These are phyloP conservation scores for Avena atlantica DNA, from an alignment of 176 grass and related monocot species.

Conservation along the genomic window DNA sequence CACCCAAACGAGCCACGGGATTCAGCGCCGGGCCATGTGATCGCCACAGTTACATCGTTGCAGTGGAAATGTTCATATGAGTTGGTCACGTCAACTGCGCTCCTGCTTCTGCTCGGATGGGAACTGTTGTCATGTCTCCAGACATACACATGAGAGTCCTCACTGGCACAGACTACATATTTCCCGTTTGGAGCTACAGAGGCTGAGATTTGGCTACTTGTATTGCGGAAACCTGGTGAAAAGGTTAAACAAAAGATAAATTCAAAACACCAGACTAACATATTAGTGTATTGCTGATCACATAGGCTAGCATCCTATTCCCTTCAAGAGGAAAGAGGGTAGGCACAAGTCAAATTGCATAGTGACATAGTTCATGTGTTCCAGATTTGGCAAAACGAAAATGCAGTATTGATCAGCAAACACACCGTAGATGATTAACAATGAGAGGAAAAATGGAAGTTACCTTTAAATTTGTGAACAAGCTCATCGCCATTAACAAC, in stretches of 20 bases:
- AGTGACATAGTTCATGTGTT: neutral
- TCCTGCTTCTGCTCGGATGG: constrained; percentile 76
- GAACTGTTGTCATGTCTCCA: constrained; percentile 92
- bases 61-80: constrained; percentile 97
- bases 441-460: neutral
- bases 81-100: constrained; percentile 69
- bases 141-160: constrained; percentile 93
- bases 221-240: constrained; percentile 89
- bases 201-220: constrained; percentile 96
- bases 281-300: neutral
- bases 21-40: constrained; percentile 76
- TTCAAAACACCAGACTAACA: neutral
- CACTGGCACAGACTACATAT: constrained; percentile 89
- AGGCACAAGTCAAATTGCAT: neutral
- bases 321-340: neutral
- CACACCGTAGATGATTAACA: neutral
- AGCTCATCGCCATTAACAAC: constrained; percentile 89
- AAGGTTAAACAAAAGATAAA: constrained; percentile 24
- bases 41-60: constrained; percentile 76
- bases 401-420: no score
- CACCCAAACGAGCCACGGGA: constrained; percentile 39
- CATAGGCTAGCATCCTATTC: neutral
- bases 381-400: neutral
- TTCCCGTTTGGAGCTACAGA: constrained; percentile 89
- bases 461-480: constrained; percentile 99